Evolutionary conservation across 2,329 filamentous ascomycete species (phyloP).

Genomic region (Diplodia corticola): DNA sequence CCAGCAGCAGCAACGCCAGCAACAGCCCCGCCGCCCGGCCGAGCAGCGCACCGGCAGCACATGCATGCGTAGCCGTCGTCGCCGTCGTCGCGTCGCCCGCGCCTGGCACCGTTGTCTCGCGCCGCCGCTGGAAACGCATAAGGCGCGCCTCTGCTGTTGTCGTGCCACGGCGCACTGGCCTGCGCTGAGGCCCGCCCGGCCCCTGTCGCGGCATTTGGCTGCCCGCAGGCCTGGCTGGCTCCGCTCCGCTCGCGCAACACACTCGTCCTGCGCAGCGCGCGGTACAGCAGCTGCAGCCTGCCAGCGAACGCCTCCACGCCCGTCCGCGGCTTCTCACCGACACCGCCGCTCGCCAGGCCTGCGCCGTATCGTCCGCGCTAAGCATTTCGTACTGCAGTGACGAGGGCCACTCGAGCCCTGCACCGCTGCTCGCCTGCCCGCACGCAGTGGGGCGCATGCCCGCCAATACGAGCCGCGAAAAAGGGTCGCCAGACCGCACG

Average conservation of each 20-base stretch:
- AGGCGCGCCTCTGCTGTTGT: conserved; percentile 11
- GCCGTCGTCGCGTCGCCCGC: neutral
- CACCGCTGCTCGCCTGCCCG: conserved; percentile 14
- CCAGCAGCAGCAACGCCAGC: neutral
- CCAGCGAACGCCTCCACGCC: conserved; percentile 15
- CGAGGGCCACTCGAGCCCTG: conserved; percentile 10
- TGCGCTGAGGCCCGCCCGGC: neutral
- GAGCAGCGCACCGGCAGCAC: neutral
- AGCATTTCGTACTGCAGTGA: conserved; percentile 14
- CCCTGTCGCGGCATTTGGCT: conserved; percentile 1
- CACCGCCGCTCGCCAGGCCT: conserved; percentile 1
- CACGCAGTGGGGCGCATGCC: conserved; percentile 15
- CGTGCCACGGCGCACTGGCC: conserved; percentile 11
- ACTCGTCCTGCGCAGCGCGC: conserved; percentile 10
- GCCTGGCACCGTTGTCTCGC: conserved; percentile 1
- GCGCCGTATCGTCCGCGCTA: conserved; percentile 8
- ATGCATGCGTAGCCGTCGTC: neutral
- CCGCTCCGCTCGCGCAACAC: conserved; percentile 18
- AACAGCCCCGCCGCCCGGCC: neutral
- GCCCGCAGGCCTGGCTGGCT: conserved; percentile 9
- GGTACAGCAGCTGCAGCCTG: conserved; percentile 14
- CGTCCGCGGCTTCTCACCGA: neutral
- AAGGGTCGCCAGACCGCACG: conserved; percentile 17
- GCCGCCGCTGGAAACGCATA: conserved; percentile 7
- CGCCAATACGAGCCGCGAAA: conserved; percentile 15